These are phyloP conservation scores for Globisporangium okanoganense DNA, from an alignment of 352 stramenopile genomes.

Conservation along the genomic window DNA sequence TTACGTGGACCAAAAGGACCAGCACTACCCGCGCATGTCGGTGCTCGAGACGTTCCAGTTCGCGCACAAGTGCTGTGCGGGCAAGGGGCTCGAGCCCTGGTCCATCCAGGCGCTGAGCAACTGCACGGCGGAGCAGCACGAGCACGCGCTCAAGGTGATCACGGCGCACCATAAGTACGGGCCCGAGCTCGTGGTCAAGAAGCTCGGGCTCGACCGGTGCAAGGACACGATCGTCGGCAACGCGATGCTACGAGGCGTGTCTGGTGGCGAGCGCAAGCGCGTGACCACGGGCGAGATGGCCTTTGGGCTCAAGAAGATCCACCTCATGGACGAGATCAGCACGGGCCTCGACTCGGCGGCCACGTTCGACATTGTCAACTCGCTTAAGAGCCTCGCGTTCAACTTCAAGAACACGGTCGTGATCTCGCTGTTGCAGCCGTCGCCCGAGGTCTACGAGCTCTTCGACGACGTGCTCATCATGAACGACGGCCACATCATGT, in stretches of 20 bases:
- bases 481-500: conserved; percentile 89
- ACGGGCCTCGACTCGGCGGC: conserved; percentile 54
- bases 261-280: conserved; percentile 88
- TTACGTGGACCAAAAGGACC: conserved; percentile 69
- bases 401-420: conserved; percentile 55
- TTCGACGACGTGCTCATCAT: conserved; percentile 94
- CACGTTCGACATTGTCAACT: conserved; percentile 58
- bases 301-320: conserved; percentile 66
- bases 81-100: conserved; percentile 40
- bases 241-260: conserved; percentile 64
- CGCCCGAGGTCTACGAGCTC: conserved; percentile 90
- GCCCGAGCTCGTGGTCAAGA: conserved; percentile 30
- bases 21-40: conserved; percentile 85
- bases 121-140: conserved; percentile 30
- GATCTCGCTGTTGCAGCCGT: conserved; percentile 87
- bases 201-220: conserved; percentile 44
- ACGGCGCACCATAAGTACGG: conserved; percentile 34
- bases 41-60: conserved; percentile 94
- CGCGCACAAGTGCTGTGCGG: conserved; percentile 70
- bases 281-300: conserved; percentile 89
- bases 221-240: conserved; percentile 62
- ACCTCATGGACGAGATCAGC: conserved; percentile 81
- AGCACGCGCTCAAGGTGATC: conserved; percentile 27
- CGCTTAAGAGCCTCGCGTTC: conserved; percentile 37
- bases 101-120: conserved; percentile 32